Evolutionary conservation across 2,329 filamentous ascomycete species (phyloP).

Genomic region (Scedosporium dehoogii): DNA sequence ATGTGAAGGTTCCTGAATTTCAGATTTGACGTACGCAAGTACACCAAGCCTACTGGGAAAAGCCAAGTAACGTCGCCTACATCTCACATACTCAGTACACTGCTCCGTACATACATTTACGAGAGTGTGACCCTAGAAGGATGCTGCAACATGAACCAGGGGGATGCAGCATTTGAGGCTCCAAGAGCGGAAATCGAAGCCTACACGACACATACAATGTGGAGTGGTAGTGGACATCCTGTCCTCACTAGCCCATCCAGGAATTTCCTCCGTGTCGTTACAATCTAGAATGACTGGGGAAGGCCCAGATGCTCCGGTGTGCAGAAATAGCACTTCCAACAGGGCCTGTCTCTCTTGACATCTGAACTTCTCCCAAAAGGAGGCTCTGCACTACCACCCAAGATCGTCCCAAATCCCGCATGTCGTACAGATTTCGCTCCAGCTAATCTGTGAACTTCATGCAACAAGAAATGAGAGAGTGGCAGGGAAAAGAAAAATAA

Average conservation of each 20-base stretch:
- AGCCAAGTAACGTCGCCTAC: too few relatives aligned
- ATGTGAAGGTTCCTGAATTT: too few relatives aligned
- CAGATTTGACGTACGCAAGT: too few relatives aligned
- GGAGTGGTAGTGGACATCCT: neutral
- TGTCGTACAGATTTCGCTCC: too few relatives aligned
- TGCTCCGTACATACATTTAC: neutral
- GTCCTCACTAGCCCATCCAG: neutral
- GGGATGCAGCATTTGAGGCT: neutral
- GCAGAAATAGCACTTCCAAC: neutral
- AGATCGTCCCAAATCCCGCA: neutral
- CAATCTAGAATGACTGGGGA: neutral
- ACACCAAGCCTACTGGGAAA: too few relatives aligned
- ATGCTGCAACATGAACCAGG: neutral
- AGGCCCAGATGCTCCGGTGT: neutral
- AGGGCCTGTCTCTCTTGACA: neutral
- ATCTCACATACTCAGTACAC: neutral
- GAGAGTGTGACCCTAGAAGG: neutral
- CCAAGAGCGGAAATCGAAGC: neutral
- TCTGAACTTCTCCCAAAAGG: too few relatives aligned
- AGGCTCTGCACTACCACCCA: neutral
- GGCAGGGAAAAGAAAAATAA: too few relatives aligned
- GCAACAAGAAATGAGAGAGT: too few relatives aligned
- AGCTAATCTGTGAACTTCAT: too few relatives aligned
- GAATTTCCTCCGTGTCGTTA: neutral
- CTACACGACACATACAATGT: neutral